Evolutionary conservation across 2,329 filamentous ascomycete species (phyloP), one percentile per base, ranked within the genome.

Genomic region (Alternaria dauci): DNA sequence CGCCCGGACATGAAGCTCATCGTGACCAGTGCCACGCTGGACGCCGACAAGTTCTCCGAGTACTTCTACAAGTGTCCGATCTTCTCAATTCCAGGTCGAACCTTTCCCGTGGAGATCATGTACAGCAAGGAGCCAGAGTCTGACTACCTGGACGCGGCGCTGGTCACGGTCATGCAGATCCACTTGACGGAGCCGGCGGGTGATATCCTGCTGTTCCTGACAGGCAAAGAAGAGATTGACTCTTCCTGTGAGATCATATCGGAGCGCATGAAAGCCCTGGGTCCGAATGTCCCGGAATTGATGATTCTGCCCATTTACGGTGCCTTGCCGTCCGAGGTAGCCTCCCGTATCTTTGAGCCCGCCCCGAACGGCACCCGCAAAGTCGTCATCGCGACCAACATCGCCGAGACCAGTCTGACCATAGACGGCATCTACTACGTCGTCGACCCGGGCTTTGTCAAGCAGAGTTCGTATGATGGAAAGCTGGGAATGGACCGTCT

Each of bases 401-500:
- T 99, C 73, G 95, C 95, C 1, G 95, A 99, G 76, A 99, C 95
- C 0, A 97, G 93, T 55, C 95, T 99, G 74, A 99, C 95, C 0
- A 98, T 99, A 66, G 95, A 99, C 75, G 91, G 94, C 50, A 97
- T 99, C 67, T 97, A 94, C 81, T 98, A 96, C 74, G 96, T 99
- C 18, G 89, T 99, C 16, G 95, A 99, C 72, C 94, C 95, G 2
- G 95, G 95, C 2, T 99, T 98, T 69, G 94, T 97, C 62, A 99
- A 99, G 82, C 94, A 98, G 76, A 97, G 95, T 69, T 94, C 92
- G 1, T 99, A 97, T 75, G 94, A 99, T 74, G 92, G 94, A 0
- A 98, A 98, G 79, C 87, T 98, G 2, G 95, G 95, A 55, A 99
- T 99, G 94, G 95, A 99, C 73, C 93, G 94, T 4, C 84, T 99